Evolutionary conservation across 352 stramenopile genomes (phyloP).

Genomic region (Pythium grandisporangium): DNA sequence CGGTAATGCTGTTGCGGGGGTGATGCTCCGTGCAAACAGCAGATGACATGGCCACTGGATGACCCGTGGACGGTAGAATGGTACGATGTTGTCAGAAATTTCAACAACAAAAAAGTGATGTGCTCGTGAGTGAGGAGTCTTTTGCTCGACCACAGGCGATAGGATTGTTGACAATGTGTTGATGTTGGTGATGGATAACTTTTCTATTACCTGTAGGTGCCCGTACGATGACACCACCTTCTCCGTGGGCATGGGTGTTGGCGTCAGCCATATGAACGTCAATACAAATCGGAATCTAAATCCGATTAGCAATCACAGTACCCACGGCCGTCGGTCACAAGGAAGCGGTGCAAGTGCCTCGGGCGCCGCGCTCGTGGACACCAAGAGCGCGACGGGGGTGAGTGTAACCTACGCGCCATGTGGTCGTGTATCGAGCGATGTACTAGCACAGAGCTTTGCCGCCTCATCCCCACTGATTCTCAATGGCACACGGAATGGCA

Average conservation of each 20-base stretch:
- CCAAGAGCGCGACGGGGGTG: background rate
- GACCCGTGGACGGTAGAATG: conserved; percentile 12
- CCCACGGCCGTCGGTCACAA: too few relatives aligned
- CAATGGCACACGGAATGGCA: conserved; percentile 37
- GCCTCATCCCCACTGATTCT: conserved; percentile 13
- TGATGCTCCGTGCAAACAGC: too few relatives aligned
- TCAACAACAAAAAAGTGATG: too few relatives aligned
- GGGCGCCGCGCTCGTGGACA: background rate
- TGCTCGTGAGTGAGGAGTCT: too few relatives aligned
- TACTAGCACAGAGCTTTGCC: conserved; percentile 35
- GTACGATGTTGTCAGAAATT: conserved; percentile 1
- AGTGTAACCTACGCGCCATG: background rate
- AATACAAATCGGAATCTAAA: too few relatives aligned
- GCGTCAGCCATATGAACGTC: too few relatives aligned
- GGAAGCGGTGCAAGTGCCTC: too few relatives aligned
- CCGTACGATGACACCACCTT: background rate
- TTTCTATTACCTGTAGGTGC: background rate
- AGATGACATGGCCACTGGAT: conserved; percentile 3
- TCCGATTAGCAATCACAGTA: too few relatives aligned
- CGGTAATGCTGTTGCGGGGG: too few relatives aligned
- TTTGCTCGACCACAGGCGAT: too few relatives aligned
- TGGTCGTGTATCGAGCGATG: conserved; percentile 12
- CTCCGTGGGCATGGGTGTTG: background rate
- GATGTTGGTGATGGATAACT: background rate
- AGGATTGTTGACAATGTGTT: too few relatives aligned